phyloP scores from a whole-genome alignment of 163 green algal genomes.

The Scenedesmus sp. region DNA sequence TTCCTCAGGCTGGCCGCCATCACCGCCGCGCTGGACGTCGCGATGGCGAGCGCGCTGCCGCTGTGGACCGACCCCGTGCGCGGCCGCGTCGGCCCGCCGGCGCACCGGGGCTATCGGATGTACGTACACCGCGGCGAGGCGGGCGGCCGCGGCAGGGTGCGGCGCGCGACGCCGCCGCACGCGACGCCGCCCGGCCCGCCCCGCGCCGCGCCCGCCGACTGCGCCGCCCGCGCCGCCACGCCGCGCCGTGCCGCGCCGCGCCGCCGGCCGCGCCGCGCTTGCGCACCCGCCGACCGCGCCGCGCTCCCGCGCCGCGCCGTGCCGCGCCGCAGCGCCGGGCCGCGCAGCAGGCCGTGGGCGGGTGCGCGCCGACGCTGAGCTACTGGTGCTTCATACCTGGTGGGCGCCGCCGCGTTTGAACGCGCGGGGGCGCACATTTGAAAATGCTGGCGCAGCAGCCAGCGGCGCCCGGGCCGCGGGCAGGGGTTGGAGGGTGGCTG shows the following conservation, averaged over 20 bases:
- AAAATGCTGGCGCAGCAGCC: too few relatives aligned
- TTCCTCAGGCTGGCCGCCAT: conserved; percentile 31
- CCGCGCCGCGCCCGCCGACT: too few relatives aligned
- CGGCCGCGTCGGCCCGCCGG: neutral
- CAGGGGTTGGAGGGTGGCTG: neutral
- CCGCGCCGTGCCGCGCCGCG: too few relatives aligned
- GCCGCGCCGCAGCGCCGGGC: neutral
- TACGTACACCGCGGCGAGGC: conserved; percentile 68
- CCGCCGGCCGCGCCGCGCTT: too few relatives aligned
- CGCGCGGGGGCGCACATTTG: too few relatives aligned
- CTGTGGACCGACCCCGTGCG: conserved; percentile 36
- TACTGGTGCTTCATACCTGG: conserved; percentile 94
- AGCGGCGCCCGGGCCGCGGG: too few relatives aligned
- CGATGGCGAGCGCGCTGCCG: conserved; percentile 14
- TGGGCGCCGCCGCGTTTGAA: too few relatives aligned
- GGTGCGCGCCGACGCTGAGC: conserved; percentile 66
- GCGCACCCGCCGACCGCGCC: too few relatives aligned
- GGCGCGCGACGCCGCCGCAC: too few relatives aligned
- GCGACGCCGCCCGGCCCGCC: too few relatives aligned
- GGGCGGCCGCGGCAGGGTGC: neutral
- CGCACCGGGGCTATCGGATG: conserved; percentile 68
- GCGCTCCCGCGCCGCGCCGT: too few relatives aligned
- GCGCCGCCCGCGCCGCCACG: too few relatives aligned
- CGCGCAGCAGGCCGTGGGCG: neutral
- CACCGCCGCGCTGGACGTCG: conserved; percentile 20